These are phyloP conservation scores for Polytrichum commune DNA, from an alignment of 225 moss, liverwort and hornwort species.

Conservation along the genomic window DNA sequence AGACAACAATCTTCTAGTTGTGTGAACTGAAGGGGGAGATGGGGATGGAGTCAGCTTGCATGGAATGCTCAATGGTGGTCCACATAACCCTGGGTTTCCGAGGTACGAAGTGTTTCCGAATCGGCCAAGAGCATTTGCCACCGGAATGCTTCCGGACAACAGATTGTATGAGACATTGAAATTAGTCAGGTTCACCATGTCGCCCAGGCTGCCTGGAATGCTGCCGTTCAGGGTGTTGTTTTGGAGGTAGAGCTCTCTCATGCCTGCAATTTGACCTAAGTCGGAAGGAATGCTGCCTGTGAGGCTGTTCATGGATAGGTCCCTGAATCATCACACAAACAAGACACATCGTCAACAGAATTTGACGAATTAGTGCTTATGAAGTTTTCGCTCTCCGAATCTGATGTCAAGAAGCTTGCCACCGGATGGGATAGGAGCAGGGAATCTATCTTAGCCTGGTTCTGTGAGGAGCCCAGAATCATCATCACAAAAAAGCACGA, in stretches of 20 bases:
- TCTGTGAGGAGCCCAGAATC: too few species aligned
- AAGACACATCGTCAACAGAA: not conserved
- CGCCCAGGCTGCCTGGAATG: slow-evolving; percentile 57
- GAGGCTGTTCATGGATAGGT: slow-evolving; percentile 42
- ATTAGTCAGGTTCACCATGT: slow-evolving; percentile 31
- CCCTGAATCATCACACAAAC: slow-evolving; percentile 20
- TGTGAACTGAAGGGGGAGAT: slow-evolving; percentile 17
- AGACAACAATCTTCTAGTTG: slow-evolving; percentile 44
- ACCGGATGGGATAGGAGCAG: too few species aligned
- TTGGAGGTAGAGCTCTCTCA: slow-evolving; percentile 30
- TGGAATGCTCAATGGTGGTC: slow-evolving; percentile 45
- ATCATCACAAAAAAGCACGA: too few species aligned
- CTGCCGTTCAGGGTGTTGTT: slow-evolving; percentile 58
- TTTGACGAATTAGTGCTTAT: too few species aligned
- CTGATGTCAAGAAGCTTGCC: too few species aligned
- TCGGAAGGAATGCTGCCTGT: slow-evolving; percentile 29
- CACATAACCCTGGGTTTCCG: slow-evolving; percentile 69
- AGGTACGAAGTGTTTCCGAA: slow-evolving; percentile 67
- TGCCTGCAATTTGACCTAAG: slow-evolving; percentile 19
- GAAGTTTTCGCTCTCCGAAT: too few species aligned
- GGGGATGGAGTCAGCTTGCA: slow-evolving; percentile 30
- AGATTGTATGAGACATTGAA: slow-evolving; percentile 72
- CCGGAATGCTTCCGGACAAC: slow-evolving; percentile 58
- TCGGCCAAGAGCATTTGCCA: slow-evolving; percentile 32
- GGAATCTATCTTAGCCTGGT: too few species aligned